These are phyloP conservation scores for Penicillium decumbens DNA, from an alignment of 2,329 filamentous ascomycete species.

Conservation along the genomic window DNA sequence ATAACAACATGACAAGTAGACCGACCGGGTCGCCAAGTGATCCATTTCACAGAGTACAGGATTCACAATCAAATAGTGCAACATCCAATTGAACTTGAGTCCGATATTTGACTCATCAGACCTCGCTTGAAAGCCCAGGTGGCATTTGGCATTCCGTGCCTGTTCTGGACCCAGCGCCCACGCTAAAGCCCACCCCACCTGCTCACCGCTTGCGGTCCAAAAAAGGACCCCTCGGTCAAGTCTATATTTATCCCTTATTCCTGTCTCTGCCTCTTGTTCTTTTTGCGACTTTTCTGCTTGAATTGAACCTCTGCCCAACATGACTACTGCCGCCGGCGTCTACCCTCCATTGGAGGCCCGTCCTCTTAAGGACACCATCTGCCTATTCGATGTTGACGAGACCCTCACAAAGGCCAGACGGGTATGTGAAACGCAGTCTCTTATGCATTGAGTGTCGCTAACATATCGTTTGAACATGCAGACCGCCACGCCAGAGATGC, in stretches of 20 bases:
- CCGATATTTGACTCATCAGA: not conserved
- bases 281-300: constrained; percentile 5
- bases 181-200: constrained; percentile 16
- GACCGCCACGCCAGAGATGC: constrained; percentile 73
- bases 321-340: constrained; percentile 30
- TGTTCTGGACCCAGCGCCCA: constrained; percentile 7
- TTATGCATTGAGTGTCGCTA: constrained; percentile 2
- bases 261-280: constrained; percentile 4
- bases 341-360: constrained; percentile 77
- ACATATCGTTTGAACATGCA: constrained; percentile 31
- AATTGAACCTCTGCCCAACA: constrained; percentile 6
- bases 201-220: constrained; percentile 31
- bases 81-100: not conserved
- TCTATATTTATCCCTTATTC: constrained; percentile 17
- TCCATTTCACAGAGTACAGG: not conserved
- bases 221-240: constrained; percentile 14
- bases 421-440: constrained; percentile 48
- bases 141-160: constrained; percentile 11
- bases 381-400: constrained; percentile 92
- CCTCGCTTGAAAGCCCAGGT: constrained; percentile 7
- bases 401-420: constrained; percentile 79
- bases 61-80: not conserved
- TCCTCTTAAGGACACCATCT: constrained; percentile 86
- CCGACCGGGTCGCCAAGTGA: not conserved
- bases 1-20: constrained; percentile 19